These are phyloP conservation scores for Porogramme epimiltina DNA, from an alignment of 1,284 basidiomycete genomes.

Conservation along the genomic window DNA sequence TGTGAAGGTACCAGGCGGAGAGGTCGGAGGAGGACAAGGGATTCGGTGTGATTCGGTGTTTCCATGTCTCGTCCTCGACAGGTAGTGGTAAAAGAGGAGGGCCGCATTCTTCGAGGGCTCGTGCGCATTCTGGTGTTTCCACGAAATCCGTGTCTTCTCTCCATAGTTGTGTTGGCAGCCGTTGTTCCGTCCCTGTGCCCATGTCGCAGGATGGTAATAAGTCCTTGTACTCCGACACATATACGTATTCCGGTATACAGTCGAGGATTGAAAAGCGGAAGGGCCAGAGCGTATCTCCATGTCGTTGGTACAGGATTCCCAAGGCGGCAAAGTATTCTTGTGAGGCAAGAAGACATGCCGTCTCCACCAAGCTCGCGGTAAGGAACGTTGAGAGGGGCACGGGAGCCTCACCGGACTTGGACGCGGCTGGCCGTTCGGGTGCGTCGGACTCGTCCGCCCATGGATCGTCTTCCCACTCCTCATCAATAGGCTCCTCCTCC, in stretches of 20 bases:
- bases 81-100: slow-evolving; percentile 15
- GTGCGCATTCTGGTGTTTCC: slow-evolving; percentile 46
- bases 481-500: slow-evolving; percentile 38
- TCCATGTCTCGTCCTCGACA: not conserved
- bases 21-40: slow-evolving; percentile 45
- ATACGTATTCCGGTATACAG: slow-evolving; percentile 71
- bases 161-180: slow-evolving; percentile 39
- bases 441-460: slow-evolving; percentile 59
- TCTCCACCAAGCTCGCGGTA: slow-evolving; percentile 52
- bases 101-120: slow-evolving; percentile 38
- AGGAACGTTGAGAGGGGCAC: slow-evolving; percentile 70
- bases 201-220: slow-evolving; percentile 68
- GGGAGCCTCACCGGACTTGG: slow-evolving; percentile 37
- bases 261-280: slow-evolving; percentile 72
- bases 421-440: slow-evolving; percentile 15
- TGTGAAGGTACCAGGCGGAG: slow-evolving; percentile 72
- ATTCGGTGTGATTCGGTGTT: slow-evolving; percentile 4
- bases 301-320: slow-evolving; percentile 57
- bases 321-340: slow-evolving; percentile 60
- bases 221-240: slow-evolving; percentile 61
- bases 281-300: slow-evolving; percentile 63
- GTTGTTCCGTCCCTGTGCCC: slow-evolving; percentile 45
- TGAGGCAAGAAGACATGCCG: slow-evolving; percentile 69
- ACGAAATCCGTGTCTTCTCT: slow-evolving; percentile 57
- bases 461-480: slow-evolving; percentile 81